These are phyloP conservation scores for Hygrophoropsis aurantiaca DNA, from an alignment of 768 basidiomycete genomes.

Conservation along the genomic window DNA sequence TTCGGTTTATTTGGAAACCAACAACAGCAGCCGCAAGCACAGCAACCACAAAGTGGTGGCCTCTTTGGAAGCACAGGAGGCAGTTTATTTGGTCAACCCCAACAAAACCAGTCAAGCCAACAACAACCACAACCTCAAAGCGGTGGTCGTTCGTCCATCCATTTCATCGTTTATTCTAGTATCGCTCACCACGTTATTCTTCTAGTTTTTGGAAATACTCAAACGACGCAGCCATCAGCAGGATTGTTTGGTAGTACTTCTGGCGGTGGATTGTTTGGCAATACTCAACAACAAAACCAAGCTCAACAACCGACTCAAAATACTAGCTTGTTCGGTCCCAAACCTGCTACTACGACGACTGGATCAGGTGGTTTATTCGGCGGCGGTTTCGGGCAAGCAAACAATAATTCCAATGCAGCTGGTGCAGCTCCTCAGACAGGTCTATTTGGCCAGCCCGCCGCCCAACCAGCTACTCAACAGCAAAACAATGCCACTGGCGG, in stretches of 20 bases:
- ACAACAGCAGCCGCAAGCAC: constrained; percentile 24
- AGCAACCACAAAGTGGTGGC: constrained; percentile 20
- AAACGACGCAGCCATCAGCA: constrained; percentile 24
- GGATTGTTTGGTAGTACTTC: constrained; percentile 39
- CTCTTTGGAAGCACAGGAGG: constrained; percentile 27
- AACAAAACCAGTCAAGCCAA: constrained; percentile 27
- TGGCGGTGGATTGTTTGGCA: constrained; percentile 29
- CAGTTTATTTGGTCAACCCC: constrained; percentile 33
- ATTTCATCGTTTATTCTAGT: constrained; percentile 1
- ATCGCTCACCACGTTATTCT: constrained; percentile 8
- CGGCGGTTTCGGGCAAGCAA: constrained; percentile 49
- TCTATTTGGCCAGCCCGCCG: constrained; percentile 55
- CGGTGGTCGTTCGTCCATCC: constrained; percentile 31
- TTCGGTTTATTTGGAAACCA: constrained; percentile 35
- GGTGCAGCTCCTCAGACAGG: constrained; percentile 29
- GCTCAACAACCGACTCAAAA: constrained; percentile 35
- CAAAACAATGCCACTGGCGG: constrained; percentile 27
- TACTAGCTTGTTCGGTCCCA: constrained; percentile 28
- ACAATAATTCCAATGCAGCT: constrained; percentile 26
- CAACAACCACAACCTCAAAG: constrained; percentile 40
- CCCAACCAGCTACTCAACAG: constrained; percentile 41
- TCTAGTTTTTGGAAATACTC: constrained; percentile 39
- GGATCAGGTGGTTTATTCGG: constrained; percentile 43
- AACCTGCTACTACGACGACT: constrained; percentile 26
- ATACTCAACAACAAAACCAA: constrained; percentile 34